These are phyloP conservation scores for Fusarium udum DNA, from an alignment of 2,329 filamentous ascomycete genomes.

Conservation along the genomic window DNA sequence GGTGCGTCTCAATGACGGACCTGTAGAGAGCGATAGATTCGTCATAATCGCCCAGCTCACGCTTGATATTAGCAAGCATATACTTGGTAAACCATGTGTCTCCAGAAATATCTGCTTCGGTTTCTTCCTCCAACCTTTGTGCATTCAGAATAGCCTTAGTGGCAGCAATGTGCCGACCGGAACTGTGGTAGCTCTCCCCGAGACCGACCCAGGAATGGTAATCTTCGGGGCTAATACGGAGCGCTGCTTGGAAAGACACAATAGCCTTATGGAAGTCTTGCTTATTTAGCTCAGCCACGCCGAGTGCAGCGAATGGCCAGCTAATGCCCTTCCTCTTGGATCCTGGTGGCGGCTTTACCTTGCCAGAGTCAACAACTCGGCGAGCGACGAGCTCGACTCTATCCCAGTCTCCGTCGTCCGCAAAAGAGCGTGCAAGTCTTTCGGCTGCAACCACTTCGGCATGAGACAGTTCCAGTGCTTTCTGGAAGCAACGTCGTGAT, in stretches of 20 bases:
- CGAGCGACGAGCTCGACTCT: constrained; percentile 92
- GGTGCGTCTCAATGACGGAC: constrained; percentile 73
- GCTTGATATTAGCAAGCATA: constrained; percentile 94
- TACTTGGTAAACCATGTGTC: constrained; percentile 96
- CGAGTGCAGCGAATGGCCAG: constrained; percentile 94
- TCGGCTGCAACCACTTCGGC: constrained; percentile 89
- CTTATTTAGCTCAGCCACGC: constrained; percentile 93
- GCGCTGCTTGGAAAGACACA: constrained; percentile 88
- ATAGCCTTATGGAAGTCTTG: constrained; percentile 91
- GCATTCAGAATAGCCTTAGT: constrained; percentile 90
- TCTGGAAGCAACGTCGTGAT: constrained; percentile 92
- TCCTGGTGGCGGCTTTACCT: constrained; percentile 87
- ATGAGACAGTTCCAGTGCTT: constrained; percentile 91
- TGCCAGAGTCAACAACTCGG: constrained; percentile 93
- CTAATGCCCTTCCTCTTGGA: constrained; percentile 93
- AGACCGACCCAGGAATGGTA: constrained; percentile 97
- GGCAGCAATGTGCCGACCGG: constrained; percentile 92
- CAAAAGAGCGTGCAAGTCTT: constrained; percentile 84
- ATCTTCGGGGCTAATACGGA: constrained; percentile 83
- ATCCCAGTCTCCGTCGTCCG: constrained; percentile 93
- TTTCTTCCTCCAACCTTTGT: constrained; percentile 73
- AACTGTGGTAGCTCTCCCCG: constrained; percentile 97
- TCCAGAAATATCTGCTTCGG: constrained; percentile 60
- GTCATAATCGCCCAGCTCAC: constrained; percentile 90
- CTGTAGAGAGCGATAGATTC: constrained; percentile 82